These are phyloP conservation scores for Xanthoconium stramineum DNA, from an alignment of 768 basidiomycete species.

Conservation along the genomic window DNA sequence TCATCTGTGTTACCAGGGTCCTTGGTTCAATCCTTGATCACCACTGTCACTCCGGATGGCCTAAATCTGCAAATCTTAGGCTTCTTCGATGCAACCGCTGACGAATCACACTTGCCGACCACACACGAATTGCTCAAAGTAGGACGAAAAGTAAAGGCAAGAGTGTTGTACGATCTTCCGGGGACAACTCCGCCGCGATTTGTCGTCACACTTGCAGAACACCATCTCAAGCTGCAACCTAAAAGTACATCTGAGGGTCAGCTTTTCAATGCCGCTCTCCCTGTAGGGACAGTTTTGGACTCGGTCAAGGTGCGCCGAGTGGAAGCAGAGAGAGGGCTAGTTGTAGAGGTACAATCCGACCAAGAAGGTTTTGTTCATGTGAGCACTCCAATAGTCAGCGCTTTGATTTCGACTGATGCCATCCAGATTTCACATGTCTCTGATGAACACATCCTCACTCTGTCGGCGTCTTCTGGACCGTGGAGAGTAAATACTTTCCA, in stretches of 20 bases:
- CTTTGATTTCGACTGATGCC: slow-evolving; percentile 1
- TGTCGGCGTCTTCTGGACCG: slow-evolving; percentile 65
- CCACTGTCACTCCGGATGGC: slow-evolving; percentile 67
- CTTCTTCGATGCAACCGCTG: slow-evolving; percentile 88
- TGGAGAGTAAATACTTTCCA: slow-evolving; percentile 82
- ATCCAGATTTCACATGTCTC: slow-evolving; percentile 88
- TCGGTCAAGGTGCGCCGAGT: slow-evolving; percentile 69
- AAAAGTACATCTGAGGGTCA: slow-evolving; percentile 33
- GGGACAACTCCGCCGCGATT: slow-evolving; percentile 73
- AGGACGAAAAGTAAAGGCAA: slow-evolving; percentile 76
- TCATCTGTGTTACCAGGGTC: slow-evolving; percentile 84
- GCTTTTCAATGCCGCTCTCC: slow-evolving; percentile 54
- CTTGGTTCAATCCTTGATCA: slow-evolving; percentile 79
- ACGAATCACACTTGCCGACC: slow-evolving; percentile 67
- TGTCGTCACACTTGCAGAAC: slow-evolving; percentile 71
- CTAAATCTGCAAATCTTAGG: slow-evolving; percentile 87
- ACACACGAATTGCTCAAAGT: slow-evolving; percentile 49
- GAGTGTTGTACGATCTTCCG: slow-evolving; percentile 79
- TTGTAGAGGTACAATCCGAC: slow-evolving; percentile 60
- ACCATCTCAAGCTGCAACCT: slow-evolving; percentile 57
- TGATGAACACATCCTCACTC: slow-evolving; percentile 83
- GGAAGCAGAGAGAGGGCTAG: slow-evolving; percentile 79
- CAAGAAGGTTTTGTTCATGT: slow-evolving; percentile 88
- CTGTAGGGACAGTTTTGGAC: slow-evolving; percentile 71
- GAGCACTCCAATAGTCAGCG: slow-evolving; percentile 28